phyloP scores from a whole-genome alignment of 352 stramenopile species.

The Phytophthora rubi region DNA sequence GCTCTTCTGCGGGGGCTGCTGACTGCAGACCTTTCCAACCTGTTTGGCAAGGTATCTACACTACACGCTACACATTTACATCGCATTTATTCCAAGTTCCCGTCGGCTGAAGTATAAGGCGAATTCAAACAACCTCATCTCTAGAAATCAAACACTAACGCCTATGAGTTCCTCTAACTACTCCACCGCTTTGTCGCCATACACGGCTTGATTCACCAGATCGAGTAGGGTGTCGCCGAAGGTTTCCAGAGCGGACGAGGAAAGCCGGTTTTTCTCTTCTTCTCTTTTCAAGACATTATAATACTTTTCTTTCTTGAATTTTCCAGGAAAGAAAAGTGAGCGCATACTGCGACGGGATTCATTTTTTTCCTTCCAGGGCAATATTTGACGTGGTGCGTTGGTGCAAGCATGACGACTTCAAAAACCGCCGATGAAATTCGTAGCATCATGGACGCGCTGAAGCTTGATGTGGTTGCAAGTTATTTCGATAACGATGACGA shows the following conservation, averaged over 20 bases:
- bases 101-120: constrained; percentile 32
- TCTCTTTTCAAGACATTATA: no score
- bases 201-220: constrained; percentile 53
- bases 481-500: neutral
- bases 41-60: constrained; percentile 20
- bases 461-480: neutral
- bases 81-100: constrained; percentile 32
- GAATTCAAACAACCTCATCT: constrained; percentile 12
- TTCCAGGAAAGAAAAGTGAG: neutral
- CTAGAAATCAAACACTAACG: constrained; percentile 12
- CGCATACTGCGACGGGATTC: neutral
- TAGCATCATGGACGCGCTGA: neutral
- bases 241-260: constrained; percentile 44
- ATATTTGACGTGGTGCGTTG: neutral
- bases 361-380: neutral
- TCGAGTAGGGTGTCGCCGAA: constrained; percentile 70
- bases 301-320: neutral
- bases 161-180: constrained; percentile 6
- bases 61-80: constrained; percentile 14
- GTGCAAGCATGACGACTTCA: neutral
- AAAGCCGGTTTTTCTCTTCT: no score
- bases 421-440: neutral
- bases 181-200: constrained; percentile 28
- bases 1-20: constrained; percentile 34
- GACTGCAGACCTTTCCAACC: constrained; percentile 6